Base-by-base conservation (phyloP, 2,329 filamentous ascomycete genomes). In the Alternaria sp. region DNA sequence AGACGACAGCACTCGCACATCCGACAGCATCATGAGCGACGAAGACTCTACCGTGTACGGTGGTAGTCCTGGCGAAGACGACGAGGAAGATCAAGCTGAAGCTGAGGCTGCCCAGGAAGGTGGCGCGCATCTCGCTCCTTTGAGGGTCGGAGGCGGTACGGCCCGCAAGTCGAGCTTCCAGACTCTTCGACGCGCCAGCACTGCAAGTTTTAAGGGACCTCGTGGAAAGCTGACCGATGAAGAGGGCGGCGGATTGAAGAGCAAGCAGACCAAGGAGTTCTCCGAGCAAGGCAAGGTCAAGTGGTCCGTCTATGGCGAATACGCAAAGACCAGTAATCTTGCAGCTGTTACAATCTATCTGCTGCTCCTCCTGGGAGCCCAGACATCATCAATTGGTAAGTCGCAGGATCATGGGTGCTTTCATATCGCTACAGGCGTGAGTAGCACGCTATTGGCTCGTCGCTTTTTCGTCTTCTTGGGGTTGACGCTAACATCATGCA, bases 211-310 rank as follows among this genome's bases (percentile, higher is more conserved):
- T 84, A 90, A 86, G 61, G 93, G 94, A 1, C 91, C 92, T 22
- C 88, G 92, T 63, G 92, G 93, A 69, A 97, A 95, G 79, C 80
- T 94, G 32, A 87, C 85, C 0, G 94, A 98, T 69, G 93, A 98
- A 71, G 92, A 94, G 80, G 89, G 92, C 54, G 87, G 87, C 3
- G 85, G 77, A 55, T 83, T 90, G 72, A 94, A 92, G 81, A 93
- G 91, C 45, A 92, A 90, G 75, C 94, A 97, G 79, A 86, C 85
- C 58, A 96, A 97, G 80, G 95, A 99, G 78, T 90, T 91, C 68
- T 86, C 88, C 2, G 93, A 99, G 78, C 93, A 99, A 81, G 95
- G 95, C 73, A 97, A 98, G 78, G 95, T 99, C 70, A 98, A 97
- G 80, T 98, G 95, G 94, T 87, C 89, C 66, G 94, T 99, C 28